phyloP scores from a whole-genome alignment of 148 eudicot genomes.

The Bassia scoparia region DNA sequence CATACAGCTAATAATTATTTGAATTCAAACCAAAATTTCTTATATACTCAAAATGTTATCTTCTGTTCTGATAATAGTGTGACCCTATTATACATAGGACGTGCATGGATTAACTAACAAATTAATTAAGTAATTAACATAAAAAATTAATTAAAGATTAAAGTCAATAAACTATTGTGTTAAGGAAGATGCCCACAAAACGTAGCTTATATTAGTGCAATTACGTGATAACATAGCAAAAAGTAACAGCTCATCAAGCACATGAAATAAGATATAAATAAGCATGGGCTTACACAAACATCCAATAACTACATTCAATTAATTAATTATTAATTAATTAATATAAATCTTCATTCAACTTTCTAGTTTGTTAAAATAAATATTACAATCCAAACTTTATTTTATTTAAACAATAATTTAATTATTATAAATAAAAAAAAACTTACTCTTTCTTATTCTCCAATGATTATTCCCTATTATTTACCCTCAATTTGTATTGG shows the following conservation, averaged over 20 bases:
- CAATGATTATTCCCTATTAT: constrained; percentile 27
- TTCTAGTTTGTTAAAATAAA: neutral
- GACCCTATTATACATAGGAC: constrained; percentile 5
- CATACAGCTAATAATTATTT: too few species aligned
- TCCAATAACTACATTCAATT: constrained; percentile 20
- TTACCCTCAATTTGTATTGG: constrained; percentile 18
- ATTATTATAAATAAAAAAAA: neutral
- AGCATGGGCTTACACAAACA: constrained; percentile 26
- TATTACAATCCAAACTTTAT: constrained; percentile 12
- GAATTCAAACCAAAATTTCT: neutral
- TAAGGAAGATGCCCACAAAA: constrained; percentile 15
- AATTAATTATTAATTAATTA: neutral
- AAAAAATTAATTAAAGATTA: neutral
- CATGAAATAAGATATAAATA: constrained; percentile 14
- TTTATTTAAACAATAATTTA: too few species aligned
- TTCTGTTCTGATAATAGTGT: neutral
- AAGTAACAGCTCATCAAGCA: constrained; percentile 14
- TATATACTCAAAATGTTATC: neutral
- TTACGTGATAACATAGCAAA: constrained; percentile 14
- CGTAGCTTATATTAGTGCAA: constrained; percentile 3
- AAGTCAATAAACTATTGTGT: neutral
- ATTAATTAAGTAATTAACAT: neutral
- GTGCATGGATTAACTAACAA: constrained; percentile 12
- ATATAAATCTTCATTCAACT: constrained; percentile 17
- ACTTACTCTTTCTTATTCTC: constrained; percentile 27